Conservation (phyloP, 202 grass and related monocot genomes). For the Panicum hallii region DNA sequence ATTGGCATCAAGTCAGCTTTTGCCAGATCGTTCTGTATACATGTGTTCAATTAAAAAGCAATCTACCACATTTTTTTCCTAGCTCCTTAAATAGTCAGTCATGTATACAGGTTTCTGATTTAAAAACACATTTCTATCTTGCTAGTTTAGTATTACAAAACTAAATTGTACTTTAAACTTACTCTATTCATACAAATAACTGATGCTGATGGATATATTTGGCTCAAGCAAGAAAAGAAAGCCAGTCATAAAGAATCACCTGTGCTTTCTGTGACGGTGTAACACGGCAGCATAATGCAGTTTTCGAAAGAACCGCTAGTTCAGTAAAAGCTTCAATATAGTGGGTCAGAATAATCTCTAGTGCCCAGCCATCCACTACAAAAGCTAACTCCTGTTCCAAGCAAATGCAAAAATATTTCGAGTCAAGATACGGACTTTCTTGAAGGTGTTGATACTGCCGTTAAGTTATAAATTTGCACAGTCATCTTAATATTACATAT, state of each 20-base stretch:
- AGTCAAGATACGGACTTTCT: conserved; percentile 35
- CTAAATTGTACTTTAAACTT: conserved; percentile 17
- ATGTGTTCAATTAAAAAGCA: conserved; percentile 5
- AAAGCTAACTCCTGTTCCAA: conserved; percentile 87
- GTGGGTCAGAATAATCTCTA: conserved; percentile 87
- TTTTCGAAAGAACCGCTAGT: conserved; percentile 85
- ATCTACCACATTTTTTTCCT: not conserved
- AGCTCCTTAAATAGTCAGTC: not conserved
- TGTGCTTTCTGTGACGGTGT: conserved; percentile 99
- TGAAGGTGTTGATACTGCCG: conserved; percentile 7
- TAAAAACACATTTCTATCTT: conserved; percentile 26
- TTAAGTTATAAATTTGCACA: not conserved
- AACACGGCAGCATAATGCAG: conserved; percentile 93
- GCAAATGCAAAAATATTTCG: conserved; percentile 41
- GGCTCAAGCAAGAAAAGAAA: conserved; percentile 19
- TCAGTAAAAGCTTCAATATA: conserved; percentile 86
- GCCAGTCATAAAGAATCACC: conserved; percentile 48
- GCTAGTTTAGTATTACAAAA: not conserved
- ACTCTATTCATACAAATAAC: conserved; percentile 32
- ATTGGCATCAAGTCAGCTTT: not conserved
- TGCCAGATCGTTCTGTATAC: conserved; percentile 13
- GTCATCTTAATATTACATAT: conserved; percentile 17
- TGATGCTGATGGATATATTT: conserved; percentile 35
- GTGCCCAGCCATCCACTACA: conserved; percentile 97
- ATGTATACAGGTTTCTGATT: not conserved